phyloP scores from a whole-genome alignment of 192 early-diverging fungal genomes.

The Coemansia brasiliensis region DNA sequence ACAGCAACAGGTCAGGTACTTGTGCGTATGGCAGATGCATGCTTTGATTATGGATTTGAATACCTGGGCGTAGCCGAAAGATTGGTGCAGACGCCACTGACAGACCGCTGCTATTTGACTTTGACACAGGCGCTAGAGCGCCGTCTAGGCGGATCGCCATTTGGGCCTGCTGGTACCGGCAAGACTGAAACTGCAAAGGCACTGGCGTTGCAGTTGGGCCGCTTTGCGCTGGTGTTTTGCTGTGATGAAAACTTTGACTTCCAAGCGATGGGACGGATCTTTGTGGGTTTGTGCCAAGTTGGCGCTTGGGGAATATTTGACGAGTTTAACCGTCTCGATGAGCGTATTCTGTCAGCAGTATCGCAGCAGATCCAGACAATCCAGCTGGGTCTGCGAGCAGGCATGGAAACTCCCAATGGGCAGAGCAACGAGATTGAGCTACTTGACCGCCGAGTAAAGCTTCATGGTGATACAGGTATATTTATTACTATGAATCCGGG shows the following conservation, averaged over 20 bases:
- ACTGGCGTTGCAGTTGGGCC: constrained; percentile 89
- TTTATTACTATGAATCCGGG: constrained; percentile 99
- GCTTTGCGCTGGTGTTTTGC: constrained; percentile 99
- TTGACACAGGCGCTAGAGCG: constrained; percentile 94
- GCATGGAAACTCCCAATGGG: constrained; percentile 6
- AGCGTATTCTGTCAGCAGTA: constrained; percentile 96
- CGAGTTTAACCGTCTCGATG: constrained; percentile 99
- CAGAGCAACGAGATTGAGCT: constrained; percentile 83
- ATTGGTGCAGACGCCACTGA: constrained; percentile 97
- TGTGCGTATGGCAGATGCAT: constrained; percentile 91
- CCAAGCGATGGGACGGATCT: constrained; percentile 99
- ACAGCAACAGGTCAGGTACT: constrained; percentile 67
- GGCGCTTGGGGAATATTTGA: constrained; percentile 99
- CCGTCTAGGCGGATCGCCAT: constrained; percentile 93
- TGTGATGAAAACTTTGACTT: constrained; percentile 99
- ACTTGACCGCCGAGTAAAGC: constrained; percentile 80
- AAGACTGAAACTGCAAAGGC: constrained; percentile 99
- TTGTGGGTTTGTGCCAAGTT: constrained; percentile 97
- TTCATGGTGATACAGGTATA: constrained; percentile 90
- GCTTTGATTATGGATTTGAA: constrained; percentile 96
- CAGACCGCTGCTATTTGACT: constrained; percentile 98
- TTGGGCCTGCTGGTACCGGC: constrained; percentile 98
- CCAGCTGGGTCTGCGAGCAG: constrained; percentile 82
- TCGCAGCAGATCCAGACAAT: constrained; percentile 99
- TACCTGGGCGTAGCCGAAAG: constrained; percentile 97